Base-by-base conservation (phyloP, 331 rosid genomes). In the Quercus lobata region DNA sequence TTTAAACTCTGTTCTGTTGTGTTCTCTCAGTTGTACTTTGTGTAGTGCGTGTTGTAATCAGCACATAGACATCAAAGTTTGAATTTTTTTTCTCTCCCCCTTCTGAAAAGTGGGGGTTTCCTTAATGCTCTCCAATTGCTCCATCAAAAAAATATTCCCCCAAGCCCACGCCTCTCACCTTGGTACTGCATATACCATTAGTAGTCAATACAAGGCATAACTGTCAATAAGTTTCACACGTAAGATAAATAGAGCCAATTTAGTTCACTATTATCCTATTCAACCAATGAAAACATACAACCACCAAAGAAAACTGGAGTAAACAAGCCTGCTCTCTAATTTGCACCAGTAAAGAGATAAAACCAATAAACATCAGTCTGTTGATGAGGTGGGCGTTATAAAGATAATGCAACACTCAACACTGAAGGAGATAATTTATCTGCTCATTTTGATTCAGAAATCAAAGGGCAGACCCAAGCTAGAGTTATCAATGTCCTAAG, bases 121-220 rank as follows among this genome's bases (percentile, higher is more conserved):
- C 46, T 37, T 37, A 37, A 37, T 37, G 46, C 46, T 37, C 11
- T 37, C 11, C 10, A 37, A 37, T 37, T 37, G 46, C 46, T 37
- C 46, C 98, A 54, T 95, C 98, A 52, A 95, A 93, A 93, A 90
- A 91, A 95, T 77, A 95, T 90, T 79, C 99, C 98, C 70, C 98
- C 98, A 75, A 95, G 97, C 15, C 99, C 98, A 70, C 98, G 83
- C 78, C 98, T 90, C 88, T 95, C 97, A 37, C 68, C 92, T 70
- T 94, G 97, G 86, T 93, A 97, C 97, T 95, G 92, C 83, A 81
- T 49, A 57, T 10, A 21, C 76, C 80, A 83, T 77, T 37, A 73
- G 71, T n/a, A 37, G 46, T 37, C 46, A 82, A 82, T 58, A 76
- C 57, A 44, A 46, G 57, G 29, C 46, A 37, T 37, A 37, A 7